Conservation (phyloP, 306 rosid genomes). For the Ceratonia siliqua region DNA sequence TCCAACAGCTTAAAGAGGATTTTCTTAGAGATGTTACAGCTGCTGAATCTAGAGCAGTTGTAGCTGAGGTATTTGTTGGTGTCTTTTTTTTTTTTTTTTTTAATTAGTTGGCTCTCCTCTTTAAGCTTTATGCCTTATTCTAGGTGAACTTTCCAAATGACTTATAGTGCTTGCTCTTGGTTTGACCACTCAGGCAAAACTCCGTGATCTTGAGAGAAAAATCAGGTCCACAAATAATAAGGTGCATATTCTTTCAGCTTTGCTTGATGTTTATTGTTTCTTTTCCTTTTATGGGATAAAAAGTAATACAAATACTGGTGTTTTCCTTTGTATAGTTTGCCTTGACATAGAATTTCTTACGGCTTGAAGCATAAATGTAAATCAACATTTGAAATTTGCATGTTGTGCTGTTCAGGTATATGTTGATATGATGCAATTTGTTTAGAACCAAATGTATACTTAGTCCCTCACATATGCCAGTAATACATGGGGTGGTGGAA, state of each 20-base stretch:
- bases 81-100: background rate
- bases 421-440: background rate
- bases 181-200: conserved; percentile 31
- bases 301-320: background rate
- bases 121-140: background rate
- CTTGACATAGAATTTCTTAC: background rate
- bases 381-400: background rate
- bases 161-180: background rate
- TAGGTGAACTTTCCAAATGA: background rate
- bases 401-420: background rate
- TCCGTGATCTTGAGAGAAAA: conserved; percentile 39
- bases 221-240: conserved; percentile 28
- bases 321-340: background rate
- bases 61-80: conserved; percentile 38
- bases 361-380: background rate
- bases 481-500: background rate
- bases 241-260: conserved; percentile 21
- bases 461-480: background rate
- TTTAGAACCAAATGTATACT: background rate
- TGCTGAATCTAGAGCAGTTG: conserved; percentile 37
- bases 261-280: background rate
- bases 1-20: conserved; percentile 14
- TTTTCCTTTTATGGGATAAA: background rate
- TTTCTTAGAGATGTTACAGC: conserved; percentile 22
- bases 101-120: background rate